These are phyloP conservation scores for Aegilops longissima DNA, from an alignment of 176 grass and related monocot species.

Conservation along the genomic window DNA sequence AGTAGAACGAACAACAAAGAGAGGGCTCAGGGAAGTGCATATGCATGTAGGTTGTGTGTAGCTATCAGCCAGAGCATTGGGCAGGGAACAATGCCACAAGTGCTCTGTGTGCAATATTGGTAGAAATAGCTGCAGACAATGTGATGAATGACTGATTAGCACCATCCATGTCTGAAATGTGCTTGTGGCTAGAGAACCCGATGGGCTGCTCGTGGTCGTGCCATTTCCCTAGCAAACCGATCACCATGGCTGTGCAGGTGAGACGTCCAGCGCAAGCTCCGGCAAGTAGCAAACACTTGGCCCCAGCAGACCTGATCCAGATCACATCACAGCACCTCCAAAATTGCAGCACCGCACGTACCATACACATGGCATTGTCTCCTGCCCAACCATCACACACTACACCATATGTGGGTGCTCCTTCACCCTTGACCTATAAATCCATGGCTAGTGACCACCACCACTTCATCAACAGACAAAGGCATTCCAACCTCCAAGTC, in stretches of 20 bases:
- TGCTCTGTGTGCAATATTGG: slow-evolving; percentile 20
- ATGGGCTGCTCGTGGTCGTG: slow-evolving; percentile 1
- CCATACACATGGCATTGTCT: background rate
- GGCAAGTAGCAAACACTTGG: background rate
- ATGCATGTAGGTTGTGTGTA: background rate
- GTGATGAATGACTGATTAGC: background rate
- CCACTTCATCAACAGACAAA: background rate
- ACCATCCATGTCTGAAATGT: background rate
- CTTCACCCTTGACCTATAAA: slow-evolving; percentile 3
- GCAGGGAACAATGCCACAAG: slow-evolving; percentile 39
- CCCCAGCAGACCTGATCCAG: background rate
- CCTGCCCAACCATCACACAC: background rate
- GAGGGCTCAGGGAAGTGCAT: background rate
- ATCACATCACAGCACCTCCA: background rate
- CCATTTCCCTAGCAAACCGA: background rate
- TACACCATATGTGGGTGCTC: background rate
- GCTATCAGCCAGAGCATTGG: background rate
- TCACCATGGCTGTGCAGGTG: background rate
- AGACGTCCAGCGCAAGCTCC: background rate
- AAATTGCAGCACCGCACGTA: background rate
- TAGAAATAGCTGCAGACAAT: background rate
- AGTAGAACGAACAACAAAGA: background rate
- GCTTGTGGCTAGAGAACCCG: background rate
- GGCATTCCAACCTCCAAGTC: background rate
- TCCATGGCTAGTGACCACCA: background rate